Evolutionary conservation across 176 grass and related monocot species (phyloP).

Genomic region (Poa pratensis): DNA sequence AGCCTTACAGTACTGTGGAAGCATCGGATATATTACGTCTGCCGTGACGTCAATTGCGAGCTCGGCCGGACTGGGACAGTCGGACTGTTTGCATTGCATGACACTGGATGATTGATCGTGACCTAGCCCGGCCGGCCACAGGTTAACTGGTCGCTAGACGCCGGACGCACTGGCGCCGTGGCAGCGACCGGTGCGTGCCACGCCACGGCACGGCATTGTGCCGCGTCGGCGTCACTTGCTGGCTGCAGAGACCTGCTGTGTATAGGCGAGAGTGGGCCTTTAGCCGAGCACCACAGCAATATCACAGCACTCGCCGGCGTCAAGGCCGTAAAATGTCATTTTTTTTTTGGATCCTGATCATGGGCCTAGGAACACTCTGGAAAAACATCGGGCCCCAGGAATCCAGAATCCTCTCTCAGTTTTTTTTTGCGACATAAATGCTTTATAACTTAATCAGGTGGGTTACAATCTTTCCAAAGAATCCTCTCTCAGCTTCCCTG

Average conservation of each 20-base stretch:
- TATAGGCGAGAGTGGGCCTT: neutral
- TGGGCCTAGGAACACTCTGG: too few relatives aligned
- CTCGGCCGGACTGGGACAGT: neutral
- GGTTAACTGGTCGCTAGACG: neutral
- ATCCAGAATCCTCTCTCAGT: too few relatives aligned
- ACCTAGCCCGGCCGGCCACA: neutral
- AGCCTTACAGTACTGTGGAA: too few relatives aligned
- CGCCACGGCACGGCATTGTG: neutral
- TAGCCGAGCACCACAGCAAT: neutral
- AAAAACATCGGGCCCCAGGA: too few relatives aligned
- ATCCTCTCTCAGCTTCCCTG: too few relatives aligned
- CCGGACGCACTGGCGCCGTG: neutral
- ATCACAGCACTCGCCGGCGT: too few relatives aligned
- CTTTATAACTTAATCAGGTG: too few relatives aligned
- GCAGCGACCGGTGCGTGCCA: neutral
- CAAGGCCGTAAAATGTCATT: too few relatives aligned
- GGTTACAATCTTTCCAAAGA: too few relatives aligned
- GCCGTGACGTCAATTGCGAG: slow-evolving; percentile 29
- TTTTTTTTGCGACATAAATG: too few relatives aligned
- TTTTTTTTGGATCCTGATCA: too few relatives aligned
- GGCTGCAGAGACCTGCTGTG: neutral
- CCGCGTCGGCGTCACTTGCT: slow-evolving; percentile 7
- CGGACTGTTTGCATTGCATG: neutral
- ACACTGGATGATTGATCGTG: neutral
- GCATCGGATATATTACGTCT: neutral